A percentile compares a stretch with the other conserved stretches of the same genome.
These are phyloP conservation scores for Juncus effusus DNA, from an alignment of 176 grass and related monocot species.

Conservation along the genomic window DNA sequence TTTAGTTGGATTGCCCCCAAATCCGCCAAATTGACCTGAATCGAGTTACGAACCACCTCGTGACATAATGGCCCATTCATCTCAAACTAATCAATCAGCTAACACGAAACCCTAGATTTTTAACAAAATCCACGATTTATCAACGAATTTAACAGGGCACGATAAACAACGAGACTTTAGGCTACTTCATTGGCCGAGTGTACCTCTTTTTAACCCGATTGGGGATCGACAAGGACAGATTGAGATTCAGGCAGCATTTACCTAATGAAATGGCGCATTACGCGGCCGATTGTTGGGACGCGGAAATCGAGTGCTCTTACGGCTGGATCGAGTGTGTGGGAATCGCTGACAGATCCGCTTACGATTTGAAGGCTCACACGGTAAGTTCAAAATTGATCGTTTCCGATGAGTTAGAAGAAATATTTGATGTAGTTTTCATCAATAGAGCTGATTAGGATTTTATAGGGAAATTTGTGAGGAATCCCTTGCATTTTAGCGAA, in stretches of 20 bases:
- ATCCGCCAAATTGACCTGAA: no score
- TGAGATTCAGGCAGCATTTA: slow-evolving; percentile 82
- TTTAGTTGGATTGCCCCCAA: no score
- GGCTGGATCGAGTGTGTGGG: slow-evolving; percentile 99
- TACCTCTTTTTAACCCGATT: slow-evolving; percentile 80
- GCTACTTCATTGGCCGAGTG: slow-evolving; percentile 88
- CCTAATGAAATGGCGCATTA: slow-evolving; percentile 99
- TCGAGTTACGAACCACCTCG: no score
- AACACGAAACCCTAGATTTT: not conserved
- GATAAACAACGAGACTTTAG: slow-evolving; percentile 92
- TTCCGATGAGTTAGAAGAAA: no score
- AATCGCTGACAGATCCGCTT: slow-evolving; percentile 96
- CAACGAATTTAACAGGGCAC: slow-evolving; percentile 42
- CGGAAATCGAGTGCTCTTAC: slow-evolving; percentile 94
- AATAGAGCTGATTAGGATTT: no score
- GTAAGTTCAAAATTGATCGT: slow-evolving; percentile 32
- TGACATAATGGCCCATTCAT: not conserved
- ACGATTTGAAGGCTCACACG: slow-evolving; percentile 79
- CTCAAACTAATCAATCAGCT: not conserved
- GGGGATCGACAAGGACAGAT: slow-evolving; percentile 82
- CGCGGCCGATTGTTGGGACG: slow-evolving; percentile 98
- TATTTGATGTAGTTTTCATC: no score
- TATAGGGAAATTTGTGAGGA: no score
- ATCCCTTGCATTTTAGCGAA: no score
- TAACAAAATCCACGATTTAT: not conserved